Evolutionary conservation across 495 filamentous ascomycete species (phyloP).

Genomic region (Penicillium diatomitis): DNA sequence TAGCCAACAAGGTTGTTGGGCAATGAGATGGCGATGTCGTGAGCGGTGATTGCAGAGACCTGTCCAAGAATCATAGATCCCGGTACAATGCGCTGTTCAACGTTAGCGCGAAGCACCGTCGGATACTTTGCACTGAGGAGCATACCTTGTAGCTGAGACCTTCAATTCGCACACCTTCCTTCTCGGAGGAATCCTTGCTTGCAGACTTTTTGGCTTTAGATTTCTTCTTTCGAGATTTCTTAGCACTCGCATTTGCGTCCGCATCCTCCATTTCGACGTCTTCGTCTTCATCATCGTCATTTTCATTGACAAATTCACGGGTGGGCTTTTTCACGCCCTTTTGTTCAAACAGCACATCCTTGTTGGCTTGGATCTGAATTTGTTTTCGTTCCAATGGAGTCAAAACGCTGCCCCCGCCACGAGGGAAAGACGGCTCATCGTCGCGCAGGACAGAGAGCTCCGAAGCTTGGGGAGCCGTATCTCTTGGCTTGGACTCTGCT

Average conservation of each 20-base stretch:
- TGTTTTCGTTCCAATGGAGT: conserved; percentile 94
- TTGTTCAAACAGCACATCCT: conserved; percentile 90
- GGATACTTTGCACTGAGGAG: neutral
- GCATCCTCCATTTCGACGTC: conserved; percentile 41
- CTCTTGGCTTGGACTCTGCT: conserved; percentile 22
- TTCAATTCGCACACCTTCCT: conserved; percentile 65
- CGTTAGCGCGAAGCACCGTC: conserved; percentile 24
- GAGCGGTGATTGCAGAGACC: conserved; percentile 67
- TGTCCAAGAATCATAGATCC: conserved; percentile 84
- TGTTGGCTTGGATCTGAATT: conserved; percentile 85
- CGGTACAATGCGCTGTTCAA: conserved; percentile 58
- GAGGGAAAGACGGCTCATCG: conserved; percentile 83
- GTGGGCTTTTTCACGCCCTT: conserved; percentile 44
- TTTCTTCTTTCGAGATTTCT: conserved; percentile 44
- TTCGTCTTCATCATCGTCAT: conserved; percentile 34
- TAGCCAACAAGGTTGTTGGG: conserved; percentile 91
- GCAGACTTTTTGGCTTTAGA: conserved; percentile 41
- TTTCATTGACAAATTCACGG: conserved; percentile 32
- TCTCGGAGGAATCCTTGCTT: conserved; percentile 32
- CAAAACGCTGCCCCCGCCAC: conserved; percentile 83
- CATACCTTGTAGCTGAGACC: conserved; percentile 81
- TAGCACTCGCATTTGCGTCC: conserved; percentile 27
- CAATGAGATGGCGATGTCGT: conserved; percentile 70
- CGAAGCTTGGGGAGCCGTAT: conserved; percentile 30
- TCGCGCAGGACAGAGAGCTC: conserved; percentile 50